Base-by-base conservation (phyloP, 192 early-diverging fungal species). In the Entophlyctis helioformis region DNA sequence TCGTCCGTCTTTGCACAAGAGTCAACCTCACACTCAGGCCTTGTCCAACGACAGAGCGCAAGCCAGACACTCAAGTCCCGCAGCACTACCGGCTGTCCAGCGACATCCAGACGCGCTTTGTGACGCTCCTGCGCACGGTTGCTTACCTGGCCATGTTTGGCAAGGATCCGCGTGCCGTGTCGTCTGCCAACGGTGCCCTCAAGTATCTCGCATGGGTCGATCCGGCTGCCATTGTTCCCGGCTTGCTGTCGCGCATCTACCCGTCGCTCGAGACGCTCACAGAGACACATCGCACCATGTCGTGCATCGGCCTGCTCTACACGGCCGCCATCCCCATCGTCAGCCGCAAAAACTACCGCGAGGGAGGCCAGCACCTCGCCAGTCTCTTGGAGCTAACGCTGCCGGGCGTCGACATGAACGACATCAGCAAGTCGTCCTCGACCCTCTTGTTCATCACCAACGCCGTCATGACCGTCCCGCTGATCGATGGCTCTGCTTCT, bases 391-490 rank as follows among this genome's bases (percentile, higher is more conserved):
- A 81, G 29, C 68, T 91, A 1, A 74, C 75, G 3, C 74, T 91
- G 11, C 91, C 91, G 0, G 93, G 90, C 21, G 85, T 97, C 24
- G 91, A 97, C 51, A 65, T 91, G 54, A 97, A 97, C 59, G 93
- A 97, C 45, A 78, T 84, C 1, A 70, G 59, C 26, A 97, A 95
- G 58, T 80, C 91, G 3, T 60, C 71, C 24, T 64, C 70, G 13
- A 68, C 86, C 2, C 46, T 89, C 8, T 50, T 80, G 35, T 89
- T 89, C 57, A 64, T 90, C 22, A 70, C 67, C 8, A 68, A 69
- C 41, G 72, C 78, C 20, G 36, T 81, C 8, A 61, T 80, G 55
- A 69, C 60, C 23, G 72, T 86, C 1, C 82, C 85, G 0, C 46
- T 90, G 4, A 46, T 60, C 16, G 85, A 89, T 52, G 38, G 24